phyloP scores from a whole-genome alignment of 495 filamentous ascomycete species.

The Penicillium soppii region DNA sequence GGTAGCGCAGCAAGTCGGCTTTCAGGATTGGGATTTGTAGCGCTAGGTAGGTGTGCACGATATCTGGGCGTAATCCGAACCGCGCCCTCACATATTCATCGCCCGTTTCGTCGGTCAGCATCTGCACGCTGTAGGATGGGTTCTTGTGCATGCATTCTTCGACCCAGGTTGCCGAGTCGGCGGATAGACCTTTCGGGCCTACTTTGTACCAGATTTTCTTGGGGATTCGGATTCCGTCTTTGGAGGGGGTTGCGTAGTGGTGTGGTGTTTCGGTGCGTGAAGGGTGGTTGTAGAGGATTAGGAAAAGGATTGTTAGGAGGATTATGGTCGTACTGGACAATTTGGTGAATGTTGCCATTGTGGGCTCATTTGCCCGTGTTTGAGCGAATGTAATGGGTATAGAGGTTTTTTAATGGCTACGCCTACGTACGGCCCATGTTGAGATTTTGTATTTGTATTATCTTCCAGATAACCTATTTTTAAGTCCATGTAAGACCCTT shows the following conservation, averaged over 20 bases:
- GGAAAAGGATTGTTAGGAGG: neutral
- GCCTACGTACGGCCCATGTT: neutral
- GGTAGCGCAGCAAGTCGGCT: constrained; percentile 1
- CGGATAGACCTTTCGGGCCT: neutral
- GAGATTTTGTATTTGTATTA: neutral
- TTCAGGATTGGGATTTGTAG: constrained; percentile 2
- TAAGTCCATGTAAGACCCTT: neutral
- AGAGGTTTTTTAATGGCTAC: neutral
- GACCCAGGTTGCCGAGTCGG: neutral
- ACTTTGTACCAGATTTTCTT: constrained; percentile 6
- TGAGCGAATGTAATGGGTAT: neutral
- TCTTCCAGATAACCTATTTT: neutral
- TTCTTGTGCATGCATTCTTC: constrained; percentile 2
- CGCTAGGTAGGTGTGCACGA: neutral
- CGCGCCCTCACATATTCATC: constrained; percentile 7
- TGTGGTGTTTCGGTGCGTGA: neutral
- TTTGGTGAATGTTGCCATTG: neutral
- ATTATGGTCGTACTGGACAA: neutral
- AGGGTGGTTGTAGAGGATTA: neutral
- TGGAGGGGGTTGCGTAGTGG: neutral
- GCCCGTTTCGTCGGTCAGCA: constrained; percentile 2
- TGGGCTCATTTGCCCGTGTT: neutral
- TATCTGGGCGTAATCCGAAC: neutral
- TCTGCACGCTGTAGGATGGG: neutral
- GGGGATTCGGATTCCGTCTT: neutral